Evolutionary conservation across 352 stramenopile species (phyloP).

Genomic region (Thalassiosira hispida): DNA sequence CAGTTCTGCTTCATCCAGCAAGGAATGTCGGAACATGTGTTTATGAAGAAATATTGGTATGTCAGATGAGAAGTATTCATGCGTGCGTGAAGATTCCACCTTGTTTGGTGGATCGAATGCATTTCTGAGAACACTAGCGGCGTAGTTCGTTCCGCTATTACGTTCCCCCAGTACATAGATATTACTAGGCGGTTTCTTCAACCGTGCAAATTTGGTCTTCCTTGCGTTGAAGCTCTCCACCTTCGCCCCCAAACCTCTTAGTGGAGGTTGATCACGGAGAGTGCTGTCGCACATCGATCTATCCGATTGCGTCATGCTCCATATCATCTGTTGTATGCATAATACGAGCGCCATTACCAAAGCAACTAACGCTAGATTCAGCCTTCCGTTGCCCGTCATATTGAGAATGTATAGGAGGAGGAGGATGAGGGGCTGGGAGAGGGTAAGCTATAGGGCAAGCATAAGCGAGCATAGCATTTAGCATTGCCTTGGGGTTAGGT

Average conservation of each 20-base stretch:
- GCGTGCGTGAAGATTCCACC: slow-evolving; percentile 13
- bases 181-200: slow-evolving; percentile 18
- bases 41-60: slow-evolving; percentile 43
- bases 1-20: slow-evolving; percentile 37
- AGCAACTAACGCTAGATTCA: neutral
- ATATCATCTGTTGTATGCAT: slow-evolving; percentile 3
- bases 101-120: slow-evolving; percentile 39
- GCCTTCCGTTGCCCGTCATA: neutral
- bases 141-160: slow-evolving; percentile 47
- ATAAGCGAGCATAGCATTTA: no score
- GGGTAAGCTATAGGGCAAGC: no score
- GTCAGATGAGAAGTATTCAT: slow-evolving; percentile 42
- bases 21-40: slow-evolving; percentile 50
- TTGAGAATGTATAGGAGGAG: neutral
- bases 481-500: no score
- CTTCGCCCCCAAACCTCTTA: neutral
- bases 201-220: neutral
- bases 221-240: neutral
- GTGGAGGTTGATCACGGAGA: neutral
- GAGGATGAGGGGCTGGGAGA: neutral
- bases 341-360: neutral
- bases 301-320: neutral
- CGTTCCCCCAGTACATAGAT: slow-evolving; percentile 48
- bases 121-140: slow-evolving; percentile 21
- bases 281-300: neutral